Base-by-base conservation (phyloP, 352 stramenopile species). In the Globisporangium middletonii region DNA sequence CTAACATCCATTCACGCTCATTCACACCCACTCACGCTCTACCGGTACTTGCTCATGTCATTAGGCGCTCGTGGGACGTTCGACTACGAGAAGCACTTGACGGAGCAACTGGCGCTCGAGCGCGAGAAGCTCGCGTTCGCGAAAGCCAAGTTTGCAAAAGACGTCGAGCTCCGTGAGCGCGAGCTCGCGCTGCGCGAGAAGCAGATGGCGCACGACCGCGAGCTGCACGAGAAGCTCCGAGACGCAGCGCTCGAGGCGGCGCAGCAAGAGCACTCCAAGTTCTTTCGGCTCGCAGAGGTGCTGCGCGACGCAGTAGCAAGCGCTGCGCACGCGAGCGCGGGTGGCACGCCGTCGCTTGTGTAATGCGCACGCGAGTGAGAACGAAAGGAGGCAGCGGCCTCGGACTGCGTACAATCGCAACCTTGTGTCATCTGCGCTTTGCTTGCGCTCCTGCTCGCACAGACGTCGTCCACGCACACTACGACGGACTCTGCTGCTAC, bases 31-130 rank as follows among this genome's bases (percentile, higher is more conserved):
- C 35, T 11, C 13, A n/a, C 12, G 9, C 6, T 6, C 13, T n/a
- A 1, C 9, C 18, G 44, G 26, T 13, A 2, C 7, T n/a, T 58
- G 19, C 57, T 67, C 53, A 49, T 74, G 38, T 56, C 63, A 52
- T 56, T 59, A 66, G 62, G 63, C 61, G 42, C 49, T 27, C 72
- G 76, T 19, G 61, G 59, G 9, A 63, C 75, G n/a, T 87, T 87
- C 35, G 79, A 89, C 67, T 87, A 90, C 62, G 82, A 89, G 57
- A 86, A 84, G 59, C 78, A 90, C 64, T 62, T 88, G 57, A 68
- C 70, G 18, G 82, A 90, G 60, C 78, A 88, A 44, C 73, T 92
- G 3, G 70, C 77, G 38, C 64, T 92, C 33, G 79, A 90, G 44
- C 83, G 75, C 43, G 78, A 92, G 58, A 74, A 75, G 0, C 61